Base-by-base conservation (phyloP, 2,329 filamentous ascomycete species). In the Penicillium sp. region DNA sequence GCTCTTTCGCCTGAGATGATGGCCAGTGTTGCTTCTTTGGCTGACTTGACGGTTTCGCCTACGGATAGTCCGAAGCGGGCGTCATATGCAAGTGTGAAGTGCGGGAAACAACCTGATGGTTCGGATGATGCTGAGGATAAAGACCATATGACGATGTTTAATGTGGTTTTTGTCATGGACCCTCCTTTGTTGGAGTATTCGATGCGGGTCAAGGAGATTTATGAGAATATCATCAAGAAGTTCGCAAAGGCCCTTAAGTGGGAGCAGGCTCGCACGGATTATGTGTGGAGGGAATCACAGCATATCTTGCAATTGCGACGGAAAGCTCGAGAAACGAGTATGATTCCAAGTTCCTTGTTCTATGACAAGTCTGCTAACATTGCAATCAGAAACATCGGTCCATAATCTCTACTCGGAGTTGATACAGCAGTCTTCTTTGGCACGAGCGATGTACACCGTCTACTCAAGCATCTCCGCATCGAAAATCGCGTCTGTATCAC, bases 141-240 rank as follows among this genome's bases (percentile, higher is more conserved):
- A 53, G 75, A 82, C 52, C 83, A 83, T 42, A 92, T 97, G 89
- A 91, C 87, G 56, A 97, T 97, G 92, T 99, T 99, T 74, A 95
- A 96, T 69, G 82, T 96, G 10, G 91, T 97, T 22, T 97, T 97
- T 69, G 89, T 96, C 45, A 77, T 96, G 58, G 88, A 90, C 60
- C 89, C 91, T 3, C 87, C 86, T 44, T 84, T 86, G 46, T 79
- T 92, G 50, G 89, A 96, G 66, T 85, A 88, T 58, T 88, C 89
- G 50, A 79, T 77, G 65, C 77, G 82, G 11, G 77, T 95, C 41
- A 82, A 87, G 39, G 89, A 95, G 57, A 86, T 96, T 67, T 96
- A 96, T 69, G 81, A 89, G 48, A 89, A 96, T 68, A 87, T 97
- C 35, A 87, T 92, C 57, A 94, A 92, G 70, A 95, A 95, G 72